These are phyloP conservation scores for Xylaria sp. DNA, from an alignment of 2,329 filamentous ascomycete genomes.

Conservation along the genomic window DNA sequence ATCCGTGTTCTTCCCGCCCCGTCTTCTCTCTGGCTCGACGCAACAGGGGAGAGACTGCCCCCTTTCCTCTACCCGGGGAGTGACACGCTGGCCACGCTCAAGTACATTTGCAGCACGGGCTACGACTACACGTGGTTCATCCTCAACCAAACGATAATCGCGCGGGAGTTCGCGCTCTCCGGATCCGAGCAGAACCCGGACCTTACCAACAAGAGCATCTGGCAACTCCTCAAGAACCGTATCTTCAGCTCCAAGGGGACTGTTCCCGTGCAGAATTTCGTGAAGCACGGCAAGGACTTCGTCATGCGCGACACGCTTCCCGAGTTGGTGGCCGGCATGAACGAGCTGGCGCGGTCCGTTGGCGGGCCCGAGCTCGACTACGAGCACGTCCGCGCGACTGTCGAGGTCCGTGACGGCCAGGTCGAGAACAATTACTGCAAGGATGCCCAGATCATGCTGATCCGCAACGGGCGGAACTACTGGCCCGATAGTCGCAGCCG, in stretches of 20 bases:
- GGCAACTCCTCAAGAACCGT: slow-evolving; percentile 61
- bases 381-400: slow-evolving; percentile 56
- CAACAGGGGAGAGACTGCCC: slow-evolving; percentile 67
- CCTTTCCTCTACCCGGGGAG: slow-evolving; percentile 66
- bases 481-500: slow-evolving; percentile 64
- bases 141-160: slow-evolving; percentile 67
- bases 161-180: slow-evolving; percentile 70
- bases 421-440: slow-evolving; percentile 68
- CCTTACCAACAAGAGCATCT: slow-evolving; percentile 66
- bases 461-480: slow-evolving; percentile 66
- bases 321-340: slow-evolving; percentile 69
- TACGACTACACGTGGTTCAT: slow-evolving; percentile 74
- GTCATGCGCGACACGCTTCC: slow-evolving; percentile 66
- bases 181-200: slow-evolving; percentile 73
- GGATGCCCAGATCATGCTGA: slow-evolving; percentile 71
- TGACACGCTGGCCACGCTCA: slow-evolving; percentile 68
- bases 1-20: slow-evolving; percentile 70
- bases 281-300: slow-evolving; percentile 69
- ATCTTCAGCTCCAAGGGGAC: slow-evolving; percentile 65
- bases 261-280: slow-evolving; percentile 66
- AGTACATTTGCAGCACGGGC: slow-evolving; percentile 69
- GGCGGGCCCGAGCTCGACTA: slow-evolving; percentile 61
- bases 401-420: slow-evolving; percentile 66
- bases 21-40: slow-evolving; percentile 72
- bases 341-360: slow-evolving; percentile 61